These are phyloP conservation scores for Arxiozyma slooffiae DNA, from an alignment of 1,139 yeast genomes.

Conservation along the genomic window DNA sequence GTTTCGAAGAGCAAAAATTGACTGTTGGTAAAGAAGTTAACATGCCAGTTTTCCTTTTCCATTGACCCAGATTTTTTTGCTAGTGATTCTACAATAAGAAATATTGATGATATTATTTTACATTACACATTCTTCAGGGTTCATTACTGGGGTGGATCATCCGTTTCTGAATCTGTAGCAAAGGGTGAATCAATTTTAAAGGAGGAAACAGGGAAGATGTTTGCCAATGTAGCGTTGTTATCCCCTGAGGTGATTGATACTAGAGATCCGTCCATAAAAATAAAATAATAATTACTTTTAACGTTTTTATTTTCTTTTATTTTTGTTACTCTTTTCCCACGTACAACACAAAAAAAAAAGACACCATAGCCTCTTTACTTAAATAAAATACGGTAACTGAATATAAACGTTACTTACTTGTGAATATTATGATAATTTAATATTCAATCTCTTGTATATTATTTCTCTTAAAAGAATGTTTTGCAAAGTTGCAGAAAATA, in stretches of 20 bases:
- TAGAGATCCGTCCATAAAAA: neutral
- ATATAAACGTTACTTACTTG: neutral
- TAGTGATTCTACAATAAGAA: conserved; percentile 85
- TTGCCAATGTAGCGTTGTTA: conserved; percentile 13
- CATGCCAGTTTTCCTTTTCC: conserved; percentile 97
- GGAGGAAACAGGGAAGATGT: conserved; percentile 12
- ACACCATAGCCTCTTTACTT: neutral
- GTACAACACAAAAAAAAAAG: neutral
- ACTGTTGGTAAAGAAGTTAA: conserved; percentile 97
- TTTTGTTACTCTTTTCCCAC: neutral
- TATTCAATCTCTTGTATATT: too few relatives aligned
- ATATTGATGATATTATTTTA: conserved; percentile 78
- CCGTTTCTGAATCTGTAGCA: conserved; percentile 19
- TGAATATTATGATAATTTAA: too few relatives aligned
- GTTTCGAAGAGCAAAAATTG: conserved; percentile 92
- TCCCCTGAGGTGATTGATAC: conserved; percentile 12
- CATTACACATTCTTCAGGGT: conserved; percentile 84
- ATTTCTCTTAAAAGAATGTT: too few relatives aligned
- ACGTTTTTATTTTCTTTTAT: too few relatives aligned
- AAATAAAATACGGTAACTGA: neutral
- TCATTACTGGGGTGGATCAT: conserved; percentile 32
- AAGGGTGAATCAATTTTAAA: conserved; percentile 9
- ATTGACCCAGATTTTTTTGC: conserved; percentile 98
- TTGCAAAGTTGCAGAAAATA: neutral
- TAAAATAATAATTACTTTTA: neutral